A percentile compares a stretch with the other conserved stretches of the same genome.
Evolutionary conservation across 768 basidiomycete species (phyloP).

Genomic region (Flagelloscypha sp.): DNA sequence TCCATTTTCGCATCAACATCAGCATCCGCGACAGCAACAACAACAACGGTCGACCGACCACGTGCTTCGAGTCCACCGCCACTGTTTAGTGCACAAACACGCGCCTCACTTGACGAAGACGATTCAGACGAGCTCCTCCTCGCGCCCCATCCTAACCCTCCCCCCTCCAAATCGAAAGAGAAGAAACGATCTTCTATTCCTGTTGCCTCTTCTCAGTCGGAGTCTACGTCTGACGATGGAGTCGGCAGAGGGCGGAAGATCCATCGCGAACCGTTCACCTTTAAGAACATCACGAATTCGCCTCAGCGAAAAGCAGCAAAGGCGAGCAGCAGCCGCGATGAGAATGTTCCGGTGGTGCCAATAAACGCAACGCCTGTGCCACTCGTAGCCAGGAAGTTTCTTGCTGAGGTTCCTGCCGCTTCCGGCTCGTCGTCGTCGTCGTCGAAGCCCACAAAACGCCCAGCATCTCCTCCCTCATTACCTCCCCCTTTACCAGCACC

Average conservation of each 20-base stretch:
- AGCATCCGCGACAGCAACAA: too few relatives aligned
- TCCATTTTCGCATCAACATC: too few relatives aligned
- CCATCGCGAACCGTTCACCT: slow-evolving; percentile 31
- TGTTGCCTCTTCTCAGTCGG: too few relatives aligned
- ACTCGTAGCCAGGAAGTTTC: slow-evolving; percentile 16
- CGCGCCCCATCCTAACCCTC: too few relatives aligned
- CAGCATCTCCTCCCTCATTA: slow-evolving; percentile 8
- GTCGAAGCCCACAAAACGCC: slow-evolving; percentile 9
- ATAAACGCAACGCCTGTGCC: slow-evolving; percentile 7
- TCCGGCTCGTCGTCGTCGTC: slow-evolving; percentile 15
- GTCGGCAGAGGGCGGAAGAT: slow-evolving; percentile 14
- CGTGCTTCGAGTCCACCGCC: too few relatives aligned
- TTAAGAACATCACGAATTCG: slow-evolving; percentile 62
- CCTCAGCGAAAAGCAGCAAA: slow-evolving; percentile 27
- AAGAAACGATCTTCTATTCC: too few relatives aligned
- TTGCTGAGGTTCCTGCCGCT: slow-evolving; percentile 22
- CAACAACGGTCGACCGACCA: too few relatives aligned
- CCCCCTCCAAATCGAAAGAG: too few relatives aligned
- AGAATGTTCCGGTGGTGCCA: neutral
- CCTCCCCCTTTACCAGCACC: slow-evolving; percentile 20
- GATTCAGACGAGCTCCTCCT: too few relatives aligned
- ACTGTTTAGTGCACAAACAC: too few relatives aligned
- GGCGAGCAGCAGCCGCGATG: slow-evolving; percentile 5
- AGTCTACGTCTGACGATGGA: slow-evolving; percentile 13
- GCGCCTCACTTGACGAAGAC: too few relatives aligned